Conservation (phyloP, 2,329 filamentous ascomycete genomes). For the Alternaria consortialis region DNA sequence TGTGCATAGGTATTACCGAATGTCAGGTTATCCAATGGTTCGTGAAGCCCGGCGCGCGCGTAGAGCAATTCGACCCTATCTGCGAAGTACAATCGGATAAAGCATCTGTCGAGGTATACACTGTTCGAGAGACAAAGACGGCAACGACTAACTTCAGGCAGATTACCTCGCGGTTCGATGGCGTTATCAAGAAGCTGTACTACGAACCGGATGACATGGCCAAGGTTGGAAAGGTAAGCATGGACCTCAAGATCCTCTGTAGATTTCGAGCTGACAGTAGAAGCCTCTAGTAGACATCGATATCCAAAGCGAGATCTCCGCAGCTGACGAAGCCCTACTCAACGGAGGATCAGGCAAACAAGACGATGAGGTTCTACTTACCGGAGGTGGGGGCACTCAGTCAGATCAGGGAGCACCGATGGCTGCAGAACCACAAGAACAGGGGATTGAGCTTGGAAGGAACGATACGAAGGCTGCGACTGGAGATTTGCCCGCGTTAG, state of each 20-base stretch:
- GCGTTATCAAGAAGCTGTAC: constrained; percentile 94
- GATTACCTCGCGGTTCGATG: constrained; percentile 95
- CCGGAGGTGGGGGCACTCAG: constrained; percentile 27
- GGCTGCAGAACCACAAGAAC: constrained; percentile 20
- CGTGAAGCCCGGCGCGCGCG: constrained; percentile 90
- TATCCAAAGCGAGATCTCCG: constrained; percentile 78
- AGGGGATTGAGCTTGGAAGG: constrained; percentile 41
- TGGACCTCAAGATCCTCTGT: neutral
- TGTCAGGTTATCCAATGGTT: constrained; percentile 99
- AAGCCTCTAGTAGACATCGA: constrained; percentile 94
- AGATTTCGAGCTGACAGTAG: constrained; percentile 23
- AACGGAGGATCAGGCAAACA: constrained; percentile 46
- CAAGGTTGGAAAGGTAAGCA: constrained; percentile 76
- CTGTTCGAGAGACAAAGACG: neutral
- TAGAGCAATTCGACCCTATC: constrained; percentile 97
- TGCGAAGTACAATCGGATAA: constrained; percentile 99
- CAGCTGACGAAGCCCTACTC: constrained; percentile 63
- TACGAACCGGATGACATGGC: constrained; percentile 97
- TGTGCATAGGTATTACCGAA: constrained; percentile 83
- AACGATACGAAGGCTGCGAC: constrained; percentile 46
- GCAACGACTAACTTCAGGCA: constrained; percentile 52
- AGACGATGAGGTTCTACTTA: constrained; percentile 15
- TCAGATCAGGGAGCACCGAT: constrained; percentile 24
- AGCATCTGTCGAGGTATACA: constrained; percentile 69
- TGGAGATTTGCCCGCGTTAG: constrained; percentile 24